Percentiles rank a stretch among this genome's conserved stretches.
Evolutionary conservation across 306 rosid genomes (phyloP).

Genomic region (Castanea sativa): DNA sequence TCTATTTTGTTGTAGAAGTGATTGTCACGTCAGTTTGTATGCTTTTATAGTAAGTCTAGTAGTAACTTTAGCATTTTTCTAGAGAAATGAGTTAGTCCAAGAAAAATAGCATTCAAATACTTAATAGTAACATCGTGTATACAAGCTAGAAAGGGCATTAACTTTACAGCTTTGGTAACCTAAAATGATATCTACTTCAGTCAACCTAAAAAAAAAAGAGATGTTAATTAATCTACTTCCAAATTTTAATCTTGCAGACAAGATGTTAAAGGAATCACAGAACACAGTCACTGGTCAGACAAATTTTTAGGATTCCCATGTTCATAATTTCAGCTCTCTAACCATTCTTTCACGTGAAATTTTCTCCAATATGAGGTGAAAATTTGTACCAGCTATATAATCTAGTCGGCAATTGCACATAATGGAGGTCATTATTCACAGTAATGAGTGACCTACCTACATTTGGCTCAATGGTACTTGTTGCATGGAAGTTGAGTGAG

Average conservation of each 20-base stretch:
- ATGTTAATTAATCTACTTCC: too few species aligned
- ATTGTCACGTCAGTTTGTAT: too few species aligned
- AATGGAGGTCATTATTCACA: slow-evolving; percentile 47
- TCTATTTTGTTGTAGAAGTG: too few species aligned
- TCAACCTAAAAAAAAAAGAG: too few species aligned
- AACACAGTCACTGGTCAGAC: not conserved
- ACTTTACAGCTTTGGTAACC: too few species aligned
- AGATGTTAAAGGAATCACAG: not conserved
- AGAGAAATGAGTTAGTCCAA: too few species aligned
- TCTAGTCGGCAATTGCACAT: slow-evolving; percentile 20
- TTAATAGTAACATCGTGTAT: too few species aligned
- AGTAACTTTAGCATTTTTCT: too few species aligned
- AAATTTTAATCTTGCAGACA: not conserved
- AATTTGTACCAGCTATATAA: slow-evolving; percentile 17
- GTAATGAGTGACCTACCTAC: slow-evolving; percentile 49
- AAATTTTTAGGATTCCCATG: slow-evolving; percentile 7
- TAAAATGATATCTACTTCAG: too few species aligned
- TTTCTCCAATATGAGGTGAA: slow-evolving; percentile 22
- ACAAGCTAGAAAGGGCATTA: too few species aligned
- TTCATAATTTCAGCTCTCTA: not conserved
- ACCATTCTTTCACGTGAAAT: slow-evolving; percentile 5
- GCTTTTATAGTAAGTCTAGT: too few species aligned
- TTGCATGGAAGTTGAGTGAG: slow-evolving; percentile 38
- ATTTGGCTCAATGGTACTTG: slow-evolving; percentile 32
- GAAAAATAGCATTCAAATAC: too few species aligned